Conservation (phyloP, 495 filamentous ascomycete species). For the Penicillium robsamsonii region DNA sequence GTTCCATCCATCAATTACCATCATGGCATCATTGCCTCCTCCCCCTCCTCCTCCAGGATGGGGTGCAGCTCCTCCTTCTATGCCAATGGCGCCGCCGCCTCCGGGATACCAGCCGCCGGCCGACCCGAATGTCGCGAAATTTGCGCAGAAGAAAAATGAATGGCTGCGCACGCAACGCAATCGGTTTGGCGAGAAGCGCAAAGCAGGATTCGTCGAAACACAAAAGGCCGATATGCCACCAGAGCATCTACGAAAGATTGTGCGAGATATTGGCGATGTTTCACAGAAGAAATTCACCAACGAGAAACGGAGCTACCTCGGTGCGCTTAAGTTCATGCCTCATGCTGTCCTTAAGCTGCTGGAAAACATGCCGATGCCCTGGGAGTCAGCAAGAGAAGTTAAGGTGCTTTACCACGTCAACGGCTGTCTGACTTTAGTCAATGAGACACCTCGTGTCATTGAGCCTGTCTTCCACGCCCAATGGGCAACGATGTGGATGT, state of each 20-base stretch:
- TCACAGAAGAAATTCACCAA: constrained; percentile 99
- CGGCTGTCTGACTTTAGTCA: constrained; percentile 93
- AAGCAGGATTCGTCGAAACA: constrained; percentile 93
- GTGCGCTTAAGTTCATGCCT: constrained; percentile 98
- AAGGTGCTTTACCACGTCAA: constrained; percentile 99
- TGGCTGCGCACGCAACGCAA: constrained; percentile 92
- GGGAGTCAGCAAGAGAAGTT: constrained; percentile 93
- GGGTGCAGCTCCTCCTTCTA: constrained; percentile 70
- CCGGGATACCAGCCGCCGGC: constrained; percentile 82
- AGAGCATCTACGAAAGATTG: constrained; percentile 97
- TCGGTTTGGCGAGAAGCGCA: constrained; percentile 94
- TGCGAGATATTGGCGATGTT: constrained; percentile 98
- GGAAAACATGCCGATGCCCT: constrained; percentile 99
- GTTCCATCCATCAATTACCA: constrained; percentile 35
- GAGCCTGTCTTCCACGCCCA: constrained; percentile 98
- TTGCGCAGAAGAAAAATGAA: constrained; percentile 97
- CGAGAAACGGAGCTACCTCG: constrained; percentile 97
- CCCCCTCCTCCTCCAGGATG: constrained; percentile 79
- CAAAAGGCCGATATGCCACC: constrained; percentile 99
- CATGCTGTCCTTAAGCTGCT: constrained; percentile 98
- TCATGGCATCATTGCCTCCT: constrained; percentile 74
- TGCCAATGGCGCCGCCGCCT: constrained; percentile 77
- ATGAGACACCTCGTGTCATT: constrained; percentile 95
- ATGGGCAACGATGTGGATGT: constrained; percentile 99
- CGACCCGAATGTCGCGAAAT: constrained; percentile 88